Base-by-base conservation (phyloP, 805 yeast genomes). In the Babjeviella inositovora region DNA sequence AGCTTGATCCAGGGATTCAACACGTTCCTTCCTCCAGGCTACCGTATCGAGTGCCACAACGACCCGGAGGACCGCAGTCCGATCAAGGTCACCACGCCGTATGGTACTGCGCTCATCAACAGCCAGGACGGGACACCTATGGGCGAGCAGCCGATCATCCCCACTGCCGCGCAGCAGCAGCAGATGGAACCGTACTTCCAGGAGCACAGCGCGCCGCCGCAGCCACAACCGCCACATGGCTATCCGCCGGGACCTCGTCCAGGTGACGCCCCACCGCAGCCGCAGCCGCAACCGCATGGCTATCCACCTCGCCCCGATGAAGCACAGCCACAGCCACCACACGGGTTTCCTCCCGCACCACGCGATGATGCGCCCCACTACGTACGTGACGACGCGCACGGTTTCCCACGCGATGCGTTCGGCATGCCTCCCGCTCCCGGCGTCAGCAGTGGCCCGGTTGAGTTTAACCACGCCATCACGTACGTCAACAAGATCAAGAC, bases 11-110 rank as follows among this genome's bases (percentile, higher is more conserved):
- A 90, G 50, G 98, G 99, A 0, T 92, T 90, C 51, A 90, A 90
- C 53, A 87, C 99, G 2, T 90, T 90, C 44, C 59, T 90, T 34
- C 99, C 99, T 2, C 94, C 93, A 12, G 99, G 98, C 3, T 90
- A 84, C 50, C 60, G 79, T 32, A 85, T 90, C 33, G 93, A 81
- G 45, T 90, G 97, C 50, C 77, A 95, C 1, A 43, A 61, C 26
- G 90, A 82, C 43, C 90, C 95, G 6, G 57, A 76, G 18, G 96
- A 87, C 42, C 92, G 93, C 9, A 74, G 77, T 35, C 92, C 95
- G 11, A 84, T 90, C 31, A 66, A 84, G 28, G 97, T 90, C 9
- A 82, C 95, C 2, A 90, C 98, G 1, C 98, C 99, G 3, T 66
- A 79, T 53, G 97, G 97, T n/a, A n/a, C n/a, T n/a, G n/a, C n/a